Conservation (phyloP, 805 yeast genomes). For the Hanseniaspora guilliermondii region DNA sequence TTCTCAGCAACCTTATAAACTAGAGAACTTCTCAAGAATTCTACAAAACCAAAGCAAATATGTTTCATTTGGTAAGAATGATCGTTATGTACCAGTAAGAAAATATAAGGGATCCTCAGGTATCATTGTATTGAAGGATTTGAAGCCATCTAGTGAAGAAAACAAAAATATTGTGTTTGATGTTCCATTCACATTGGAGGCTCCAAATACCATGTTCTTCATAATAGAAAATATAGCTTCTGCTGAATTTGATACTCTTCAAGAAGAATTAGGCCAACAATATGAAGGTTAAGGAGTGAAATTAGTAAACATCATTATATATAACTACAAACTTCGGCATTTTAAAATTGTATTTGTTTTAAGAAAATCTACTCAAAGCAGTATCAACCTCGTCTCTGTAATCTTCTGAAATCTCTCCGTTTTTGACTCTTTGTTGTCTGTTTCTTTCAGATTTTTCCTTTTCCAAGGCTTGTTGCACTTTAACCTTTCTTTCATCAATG, state of each 20-base stretch:
- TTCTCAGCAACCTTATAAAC: slow-evolving; percentile 51
- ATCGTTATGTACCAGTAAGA: slow-evolving; percentile 72
- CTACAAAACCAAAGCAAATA: slow-evolving; percentile 78
- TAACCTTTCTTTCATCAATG: slow-evolving; percentile 68
- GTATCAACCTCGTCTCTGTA: slow-evolving; percentile 31
- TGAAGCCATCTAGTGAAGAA: slow-evolving; percentile 57
- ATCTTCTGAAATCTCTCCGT: slow-evolving; percentile 46
- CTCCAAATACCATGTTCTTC: neutral
- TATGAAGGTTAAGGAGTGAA: neutral
- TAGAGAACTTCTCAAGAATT: slow-evolving; percentile 75
- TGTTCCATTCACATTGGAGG: neutral
- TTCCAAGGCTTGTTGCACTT: slow-evolving; percentile 61
- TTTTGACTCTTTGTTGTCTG: slow-evolving; percentile 33
- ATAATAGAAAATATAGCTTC: neutral
- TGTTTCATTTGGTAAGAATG: slow-evolving; percentile 59
- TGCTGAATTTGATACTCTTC: slow-evolving; percentile 17
- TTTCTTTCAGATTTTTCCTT: slow-evolving; percentile 62
- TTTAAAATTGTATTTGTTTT: too few species aligned
- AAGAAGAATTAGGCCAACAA: slow-evolving; percentile 17
- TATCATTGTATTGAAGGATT: slow-evolving; percentile 58
- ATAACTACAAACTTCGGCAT: neutral
- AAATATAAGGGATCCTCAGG: slow-evolving; percentile 59
- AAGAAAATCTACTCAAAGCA: slow-evolving; percentile 31
- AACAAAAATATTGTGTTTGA: slow-evolving; percentile 64
- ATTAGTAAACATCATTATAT: neutral